Base-by-base conservation (phyloP, 129 eudicot genomes). In the Escallonia rubra region DNA sequence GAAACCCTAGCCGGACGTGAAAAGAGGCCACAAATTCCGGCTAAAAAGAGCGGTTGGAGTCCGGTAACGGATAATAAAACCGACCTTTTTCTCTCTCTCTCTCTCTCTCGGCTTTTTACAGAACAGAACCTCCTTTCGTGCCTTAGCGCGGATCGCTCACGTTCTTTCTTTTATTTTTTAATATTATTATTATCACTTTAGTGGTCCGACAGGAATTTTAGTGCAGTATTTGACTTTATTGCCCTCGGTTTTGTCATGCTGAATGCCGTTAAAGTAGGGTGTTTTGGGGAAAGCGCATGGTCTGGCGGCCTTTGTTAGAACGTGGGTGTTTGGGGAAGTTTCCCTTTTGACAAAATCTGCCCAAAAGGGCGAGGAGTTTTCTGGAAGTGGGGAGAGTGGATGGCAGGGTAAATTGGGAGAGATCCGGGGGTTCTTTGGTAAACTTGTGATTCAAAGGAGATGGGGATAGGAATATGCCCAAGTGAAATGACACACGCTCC, bases 1-100 rank as follows among this genome's bases (percentile, higher is more conserved):
- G 43, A 57, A 65, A 74, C 70, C 72, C 65, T 59, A 80, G 71
- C 62, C 90, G 97, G 96, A 74, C 83, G 80, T 83, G 78, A 87
- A 80, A 61, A 41, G 39, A 76, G 14, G 53, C 69, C 79, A 85
- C 75, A 75, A 85, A 87, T 82, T 78, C 90, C 95, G 92, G 83
- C 76, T 86, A 69, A 83, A 71, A 75, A 69, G 69, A 72, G 75
- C 61, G 57, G 82, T 23, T 81, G 79, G 83, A 85, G 63, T 87
- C 93, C 97, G 97, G 77, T 68, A 76, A 82, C 86, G 82, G 73
- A 82, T 79, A 72, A 42, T 23, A 23, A 85, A 76, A 80, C 87
- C 56, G 74, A 67, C 78, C 65, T 13, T 14, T 72, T 47, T 68
- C 73, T 86, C 75, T 69, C 80, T 79, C 82, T 72, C 43, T 79